Evolutionary conservation across 257 asterid genomes (phyloP), one percentile per base, ranked within the genome.

Genomic region (Nicotiana tomentosiformis): DNA sequence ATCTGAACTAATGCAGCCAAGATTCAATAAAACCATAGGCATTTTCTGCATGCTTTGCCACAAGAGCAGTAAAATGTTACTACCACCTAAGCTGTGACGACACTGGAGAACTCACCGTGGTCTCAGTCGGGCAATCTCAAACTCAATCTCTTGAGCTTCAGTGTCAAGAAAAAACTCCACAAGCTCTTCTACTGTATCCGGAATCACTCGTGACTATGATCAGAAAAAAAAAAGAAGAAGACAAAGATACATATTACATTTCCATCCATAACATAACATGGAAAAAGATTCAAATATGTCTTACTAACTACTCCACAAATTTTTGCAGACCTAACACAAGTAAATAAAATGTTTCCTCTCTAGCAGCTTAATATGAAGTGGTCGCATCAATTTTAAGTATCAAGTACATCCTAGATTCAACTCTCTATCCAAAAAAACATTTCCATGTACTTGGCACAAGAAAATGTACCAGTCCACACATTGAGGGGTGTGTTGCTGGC

Each of bases 161-260:
- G 98, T 95, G 84, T 95, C 98, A 18, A 95, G 96, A 83, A 95
- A 91, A 83, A 87, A 95, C 93, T 95, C 99, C 2, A 95, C 94
- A 85, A 94, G 86, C 82, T 69, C 87, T 30, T 84, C 97, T 15
- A 83, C 82, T 77, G 87, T 84, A 77, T 88, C 93, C 29, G 99
- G 99, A 77, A 91, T 84, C 82, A 83, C 91, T 81, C 98, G 93
- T 83, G 97, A 86, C 99, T 95, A 81, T 84, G 60, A 37, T 78
- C 10, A 55, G 51, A 3, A 46, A 49, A 26, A 23, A 8, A 74
- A 15, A n/a, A 49, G 0, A 49, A 49, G 7, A 7, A 74, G 43
- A 49, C 15, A 12, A 74, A 46, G 23, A 74, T 49, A 14, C 51
- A 26, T 43, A 74, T 49, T 23, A 74, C 4, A 49, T 7, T 14